Evolutionary conservation across 768 basidiomycete species (phyloP), one percentile per base, ranked within the genome.

Genomic region (Leccinum uliginosum): DNA sequence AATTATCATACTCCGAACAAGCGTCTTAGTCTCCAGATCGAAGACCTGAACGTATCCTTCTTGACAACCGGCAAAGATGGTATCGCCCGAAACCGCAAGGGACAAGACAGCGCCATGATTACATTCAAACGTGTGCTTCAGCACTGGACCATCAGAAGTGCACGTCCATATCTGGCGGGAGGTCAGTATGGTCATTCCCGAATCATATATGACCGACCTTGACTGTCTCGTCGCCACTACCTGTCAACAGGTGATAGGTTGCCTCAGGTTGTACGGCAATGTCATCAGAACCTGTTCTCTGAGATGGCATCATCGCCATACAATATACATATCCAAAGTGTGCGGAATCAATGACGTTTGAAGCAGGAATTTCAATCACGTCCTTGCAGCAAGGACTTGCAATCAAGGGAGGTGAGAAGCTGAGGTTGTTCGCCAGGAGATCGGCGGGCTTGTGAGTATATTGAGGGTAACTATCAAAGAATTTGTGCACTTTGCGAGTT

Each of bases 311-410:
- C 15, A 83, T 70, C 14, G 78, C 73, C 84, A 93, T 85, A 63
- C 89, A 92, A 67, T 96, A 95, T 12, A 98, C 81, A 66, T 98
- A 98, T 9, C 96, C 96, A 68, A 85, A 95, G 71, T 98, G 96
- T 3, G 94, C 96, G 1, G 91, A 90, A 62, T 90, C 86, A 26
- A 93, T 77, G 29, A 93, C 86, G 62, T 92, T 90, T 54, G 74
- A 75, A 12, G 81, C 74, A 1, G 85, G 82, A 21, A 96, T 84
- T 51, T 78, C 72, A 27, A 91, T 67, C 7, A 66, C 46, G 11
- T 58, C 67, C 58, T 47, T 54, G 43, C 46, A 60, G 35, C 19
- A 53, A 44, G 62, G 50, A 7, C 69, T 69, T 54, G 72, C 73
- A 15, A 68, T 38, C 75, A 69, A 74, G 9, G 60, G 67, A 32